Base-by-base conservation (phyloP, 257 asterid genomes). In the Perilla frutescens region DNA sequence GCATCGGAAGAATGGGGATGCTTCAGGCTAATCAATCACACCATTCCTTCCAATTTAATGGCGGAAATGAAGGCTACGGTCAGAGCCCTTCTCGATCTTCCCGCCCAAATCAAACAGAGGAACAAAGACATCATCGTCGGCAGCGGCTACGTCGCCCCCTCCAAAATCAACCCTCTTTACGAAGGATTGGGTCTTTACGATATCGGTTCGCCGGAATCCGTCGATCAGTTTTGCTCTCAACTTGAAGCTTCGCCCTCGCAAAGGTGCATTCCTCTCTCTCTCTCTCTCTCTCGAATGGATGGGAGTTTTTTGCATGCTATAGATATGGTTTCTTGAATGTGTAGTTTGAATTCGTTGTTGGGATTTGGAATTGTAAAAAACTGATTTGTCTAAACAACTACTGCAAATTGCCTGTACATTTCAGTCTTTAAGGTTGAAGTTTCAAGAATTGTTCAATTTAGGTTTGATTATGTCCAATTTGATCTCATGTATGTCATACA, bases 111-210 rank as follows among this genome's bases (percentile, higher is more conserved):
- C 79, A 87, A 87, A 66, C 47, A 68, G 76, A 60, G 85, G 10
- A 89, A 87, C 76, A 62, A 1, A 1, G 85, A 84, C 40, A 86
- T 76, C 36, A 82, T 85, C 59, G 72, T 64, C 20, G 85, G 84
- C 9, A 85, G 88, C 68, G 92, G 96, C 3, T 89, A 89, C 70
- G 51, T 77, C 15, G 76, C 77, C 4, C 92, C 89, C 29, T 57
- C 71, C 65, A 48, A 69, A 10, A 55, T 0, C 47, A 87, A 84
- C 66, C 96, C 96, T 8, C 83, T 85, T 10, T 82, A 82, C 51
- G 91, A 89, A 40, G 82, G 85, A 36, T 78, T 89, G 61, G 91
- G 92, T 3, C 88, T 89, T 47, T 82, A 75, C 56, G 87, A 89
- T 47, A 76, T 82, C 62, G 81, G 77, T 0, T 85, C 88, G 4